Evolutionary conservation across 352 stramenopile genomes (phyloP), one percentile per base, ranked within the genome.

Genomic region (Phytophthora brassicae): DNA sequence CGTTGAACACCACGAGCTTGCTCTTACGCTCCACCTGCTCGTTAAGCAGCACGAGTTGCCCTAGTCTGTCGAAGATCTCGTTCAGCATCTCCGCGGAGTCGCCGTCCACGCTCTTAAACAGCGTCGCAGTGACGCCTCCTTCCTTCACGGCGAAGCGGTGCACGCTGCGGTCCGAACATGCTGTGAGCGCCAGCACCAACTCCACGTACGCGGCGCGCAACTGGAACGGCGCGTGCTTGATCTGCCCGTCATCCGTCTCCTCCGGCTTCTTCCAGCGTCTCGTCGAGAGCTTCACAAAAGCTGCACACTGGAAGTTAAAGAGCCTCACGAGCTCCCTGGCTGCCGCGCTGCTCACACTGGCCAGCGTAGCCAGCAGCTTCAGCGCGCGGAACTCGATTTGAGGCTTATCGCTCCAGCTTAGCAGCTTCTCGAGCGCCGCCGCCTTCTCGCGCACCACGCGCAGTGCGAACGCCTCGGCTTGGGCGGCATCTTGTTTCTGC

Each of bases 331-430:
- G 70, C 49, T 94, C 86, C 22, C 86, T 66, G 20, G 84, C 83
- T 2, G 75, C 49, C 3, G 55, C 60, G 16, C 68, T 65, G 20
- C 75, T 84, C 4, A 88, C 63, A 8, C 53, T 44, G 5, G 71
- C 78, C 29, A 94, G 66, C 12, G 51, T 35, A 0, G 65, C 69
- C 56, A 90, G 68, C 33, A 95, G 66, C 56, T 86, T 56, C 44
- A 95, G 75, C 24, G 83, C 81, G 36, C 79, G 71, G 61, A 81
- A 89, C 54, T 89, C 83, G 50, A 95, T 85, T 14, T 82, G 48
- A 13, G 86, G 86, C 68, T 94, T 94, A 74, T 95, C 86, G 52
- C 80, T 93, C 86, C 86, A 95, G 39, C 79, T 81, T 33, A 95
- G 57, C 47, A 87, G 53, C 60, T 90, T 95, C 57, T 91, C 79